phyloP scores from a whole-genome alignment of 108 stramenopile species.

The Bacterosira constricta region DNA sequence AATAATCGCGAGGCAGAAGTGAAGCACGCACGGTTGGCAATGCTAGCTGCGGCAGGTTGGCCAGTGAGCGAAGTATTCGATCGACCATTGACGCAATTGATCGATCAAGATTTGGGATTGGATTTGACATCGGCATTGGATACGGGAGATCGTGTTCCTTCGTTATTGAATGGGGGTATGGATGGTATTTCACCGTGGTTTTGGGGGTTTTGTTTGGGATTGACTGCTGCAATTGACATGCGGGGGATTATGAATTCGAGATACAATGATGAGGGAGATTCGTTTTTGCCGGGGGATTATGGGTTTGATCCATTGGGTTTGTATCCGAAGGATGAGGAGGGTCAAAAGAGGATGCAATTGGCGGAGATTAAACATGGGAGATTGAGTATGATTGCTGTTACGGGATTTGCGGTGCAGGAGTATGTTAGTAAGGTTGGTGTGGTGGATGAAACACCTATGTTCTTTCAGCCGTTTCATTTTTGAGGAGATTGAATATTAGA shows the following conservation, averaged over 20 bases:
- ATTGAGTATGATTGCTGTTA: slow-evolving; percentile 79
- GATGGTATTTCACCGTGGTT: slow-evolving; percentile 65
- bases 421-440: slow-evolving; percentile 59
- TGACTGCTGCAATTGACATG: slow-evolving; percentile 77
- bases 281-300: slow-evolving; percentile 73
- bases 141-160: slow-evolving; percentile 69
- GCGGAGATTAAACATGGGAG: slow-evolving; percentile 90
- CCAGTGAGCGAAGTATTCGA: slow-evolving; percentile 80
- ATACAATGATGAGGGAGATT: slow-evolving; percentile 14
- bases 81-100: slow-evolving; percentile 56
- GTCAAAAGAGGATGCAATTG: slow-evolving; percentile 69
- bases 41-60: slow-evolving; percentile 87
- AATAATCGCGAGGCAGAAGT: slow-evolving; percentile 84
- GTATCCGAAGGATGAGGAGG: slow-evolving; percentile 65
- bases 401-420: slow-evolving; percentile 74
- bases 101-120: slow-evolving; percentile 28
- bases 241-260: slow-evolving; percentile 55
- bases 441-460: slow-evolving; percentile 73
- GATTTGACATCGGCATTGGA: slow-evolving; percentile 54
- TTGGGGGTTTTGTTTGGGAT: slow-evolving; percentile 80
- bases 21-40: slow-evolving; percentile 91
- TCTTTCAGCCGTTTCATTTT: slow-evolving; percentile 39
- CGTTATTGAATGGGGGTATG: slow-evolving; percentile 78
- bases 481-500: background rate
- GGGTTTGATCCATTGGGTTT: slow-evolving; percentile 85